Conservation (phyloP, 2,329 filamentous ascomycete genomes). For the Xylariaceae sp. region DNA sequence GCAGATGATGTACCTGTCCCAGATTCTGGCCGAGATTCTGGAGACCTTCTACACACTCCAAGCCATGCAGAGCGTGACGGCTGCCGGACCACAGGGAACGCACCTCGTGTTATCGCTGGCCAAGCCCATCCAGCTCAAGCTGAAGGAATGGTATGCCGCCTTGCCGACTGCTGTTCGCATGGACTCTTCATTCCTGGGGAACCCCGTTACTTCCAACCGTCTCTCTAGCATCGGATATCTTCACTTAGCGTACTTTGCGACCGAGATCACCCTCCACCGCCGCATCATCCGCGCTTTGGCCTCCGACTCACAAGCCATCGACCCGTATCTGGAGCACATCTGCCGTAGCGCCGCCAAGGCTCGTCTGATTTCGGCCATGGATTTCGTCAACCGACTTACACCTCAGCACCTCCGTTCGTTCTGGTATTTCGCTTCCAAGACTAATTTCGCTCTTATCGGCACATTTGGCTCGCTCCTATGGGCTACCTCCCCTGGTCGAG, state of each 20-base stretch:
- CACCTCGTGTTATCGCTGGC: constrained; percentile 68
- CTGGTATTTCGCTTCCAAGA: constrained; percentile 85
- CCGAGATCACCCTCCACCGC: constrained; percentile 87
- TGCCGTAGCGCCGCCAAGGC: constrained; percentile 92
- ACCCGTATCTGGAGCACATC: constrained; percentile 83
- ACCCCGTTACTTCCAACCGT: constrained; percentile 38
- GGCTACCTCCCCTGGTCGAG: constrained; percentile 78
- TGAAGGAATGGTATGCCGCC: constrained; percentile 75
- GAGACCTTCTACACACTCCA: constrained; percentile 77
- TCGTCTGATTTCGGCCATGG: constrained; percentile 90
- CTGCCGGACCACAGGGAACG: constrained; percentile 64
- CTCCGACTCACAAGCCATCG: constrained; percentile 44
- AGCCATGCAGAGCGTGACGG: constrained; percentile 63
- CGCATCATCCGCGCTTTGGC: constrained; percentile 80
- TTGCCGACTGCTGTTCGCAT: constrained; percentile 61
- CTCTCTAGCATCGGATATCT: constrained; percentile 67
- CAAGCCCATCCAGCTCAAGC: constrained; percentile 75
- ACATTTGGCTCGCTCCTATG: constrained; percentile 88
- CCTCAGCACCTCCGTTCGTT: constrained; percentile 83
- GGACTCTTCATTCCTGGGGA: constrained; percentile 51
- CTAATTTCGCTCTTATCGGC: constrained; percentile 90
- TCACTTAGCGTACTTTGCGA: constrained; percentile 88
- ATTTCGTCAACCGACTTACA: constrained; percentile 89
- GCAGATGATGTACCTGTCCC: constrained; percentile 69
- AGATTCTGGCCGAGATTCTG: constrained; percentile 72